phyloP scores from a whole-genome alignment of 176 grass and related monocot species.

The Calamus simplicifolius region DNA sequence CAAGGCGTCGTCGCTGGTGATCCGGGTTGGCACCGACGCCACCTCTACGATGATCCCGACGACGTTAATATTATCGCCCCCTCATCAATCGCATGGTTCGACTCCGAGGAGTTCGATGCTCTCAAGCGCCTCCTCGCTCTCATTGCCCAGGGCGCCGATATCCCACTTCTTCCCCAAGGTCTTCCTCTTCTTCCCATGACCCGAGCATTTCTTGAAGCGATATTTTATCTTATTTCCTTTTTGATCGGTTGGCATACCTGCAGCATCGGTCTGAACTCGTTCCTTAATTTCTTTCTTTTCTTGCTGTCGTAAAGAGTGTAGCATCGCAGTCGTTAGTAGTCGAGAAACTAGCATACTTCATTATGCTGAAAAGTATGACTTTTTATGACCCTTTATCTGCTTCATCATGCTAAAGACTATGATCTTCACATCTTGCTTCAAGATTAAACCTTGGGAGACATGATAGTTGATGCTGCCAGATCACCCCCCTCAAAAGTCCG shows the following conservation, averaged over 20 bases:
- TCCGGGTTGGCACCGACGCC: conserved; percentile 85
- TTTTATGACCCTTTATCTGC: conserved; percentile 42
- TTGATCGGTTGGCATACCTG: background rate
- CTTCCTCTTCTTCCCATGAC: background rate
- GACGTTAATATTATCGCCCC: conserved; percentile 59
- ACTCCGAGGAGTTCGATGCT: conserved; percentile 72
- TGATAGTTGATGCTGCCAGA: too few relatives aligned
- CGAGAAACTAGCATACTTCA: conserved; percentile 77
- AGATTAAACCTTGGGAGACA: too few relatives aligned
- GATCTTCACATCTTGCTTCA: background rate
- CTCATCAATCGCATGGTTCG: conserved; percentile 83
- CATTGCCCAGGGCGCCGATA: conserved; percentile 68
- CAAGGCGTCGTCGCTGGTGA: conserved; percentile 60
- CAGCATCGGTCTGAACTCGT: background rate
- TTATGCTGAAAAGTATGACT: too few relatives aligned
- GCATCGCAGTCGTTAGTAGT: conserved; percentile 74
- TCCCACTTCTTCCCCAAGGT: conserved; percentile 82
- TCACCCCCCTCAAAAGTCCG: too few relatives aligned
- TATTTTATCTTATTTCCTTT: background rate
- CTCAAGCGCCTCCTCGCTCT: conserved; percentile 90
- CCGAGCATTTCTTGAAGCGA: too few relatives aligned
- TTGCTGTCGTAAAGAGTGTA: conserved; percentile 80
- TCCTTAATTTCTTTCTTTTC: background rate
- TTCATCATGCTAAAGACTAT: conserved; percentile 92
- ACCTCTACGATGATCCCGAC: conserved; percentile 88